Conservation (phyloP, 2,329 filamentous ascomycete genomes). For the Tetracladium maxilliforme region DNA sequence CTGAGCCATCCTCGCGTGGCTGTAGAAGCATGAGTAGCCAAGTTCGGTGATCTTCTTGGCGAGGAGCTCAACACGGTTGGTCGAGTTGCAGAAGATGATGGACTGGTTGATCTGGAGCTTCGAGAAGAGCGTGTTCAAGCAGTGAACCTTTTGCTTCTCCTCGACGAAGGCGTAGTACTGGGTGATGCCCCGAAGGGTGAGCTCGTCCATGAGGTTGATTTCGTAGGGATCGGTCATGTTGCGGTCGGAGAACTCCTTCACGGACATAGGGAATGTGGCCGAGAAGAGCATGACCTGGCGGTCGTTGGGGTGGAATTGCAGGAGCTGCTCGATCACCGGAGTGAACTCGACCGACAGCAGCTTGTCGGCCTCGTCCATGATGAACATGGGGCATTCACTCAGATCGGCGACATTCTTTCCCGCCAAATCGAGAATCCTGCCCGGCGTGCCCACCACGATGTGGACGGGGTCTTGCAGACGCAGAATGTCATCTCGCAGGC, state of each 20-base stretch:
- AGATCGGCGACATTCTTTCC: slow-evolving; percentile 95
- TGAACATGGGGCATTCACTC: slow-evolving; percentile 91
- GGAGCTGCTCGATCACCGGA: slow-evolving; percentile 87
- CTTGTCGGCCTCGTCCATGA: slow-evolving; percentile 99
- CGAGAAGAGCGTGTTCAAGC: slow-evolving; percentile 95
- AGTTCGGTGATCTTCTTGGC: slow-evolving; percentile 99
- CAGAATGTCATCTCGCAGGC: slow-evolving; percentile 90
- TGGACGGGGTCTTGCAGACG: slow-evolving; percentile 89
- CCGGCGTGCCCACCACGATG: slow-evolving; percentile 93
- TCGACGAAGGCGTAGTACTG: slow-evolving; percentile 99
- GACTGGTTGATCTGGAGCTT: slow-evolving; percentile 99
- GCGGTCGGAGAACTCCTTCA: slow-evolving; percentile 96
- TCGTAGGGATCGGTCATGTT: slow-evolving; percentile 95
- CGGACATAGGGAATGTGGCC: slow-evolving; percentile 90
- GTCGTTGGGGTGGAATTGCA: slow-evolving; percentile 92
- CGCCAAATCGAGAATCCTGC: slow-evolving; percentile 88
- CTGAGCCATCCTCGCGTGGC: slow-evolving; percentile 95
- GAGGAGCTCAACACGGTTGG: slow-evolving; percentile 90
- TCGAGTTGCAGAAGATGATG: slow-evolving; percentile 99
- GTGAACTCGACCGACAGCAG: slow-evolving; percentile 94
- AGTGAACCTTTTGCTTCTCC: slow-evolving; percentile 98
- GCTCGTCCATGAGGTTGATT: slow-evolving; percentile 99
- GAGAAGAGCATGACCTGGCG: slow-evolving; percentile 99
- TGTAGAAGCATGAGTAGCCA: slow-evolving; percentile 99
- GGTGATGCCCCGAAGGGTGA: slow-evolving; percentile 93